Evolutionary conservation across 2,329 filamentous ascomycete species (phyloP).

Genomic region (Gaeumannomyces tritici): DNA sequence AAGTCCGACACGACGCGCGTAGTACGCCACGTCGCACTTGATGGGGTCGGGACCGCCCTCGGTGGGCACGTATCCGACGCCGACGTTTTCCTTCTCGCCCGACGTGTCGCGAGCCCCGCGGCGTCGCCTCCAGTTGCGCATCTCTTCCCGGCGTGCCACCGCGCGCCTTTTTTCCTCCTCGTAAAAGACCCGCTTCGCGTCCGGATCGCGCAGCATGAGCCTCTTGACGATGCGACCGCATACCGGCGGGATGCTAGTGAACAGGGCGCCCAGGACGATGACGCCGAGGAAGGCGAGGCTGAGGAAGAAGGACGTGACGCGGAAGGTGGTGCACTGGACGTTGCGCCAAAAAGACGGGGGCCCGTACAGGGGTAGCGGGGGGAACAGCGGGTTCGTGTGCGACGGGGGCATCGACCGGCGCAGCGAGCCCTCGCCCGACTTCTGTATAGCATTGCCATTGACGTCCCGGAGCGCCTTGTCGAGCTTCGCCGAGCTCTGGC

Average conservation of each 20-base stretch:
- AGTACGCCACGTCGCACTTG: constrained; percentile 72
- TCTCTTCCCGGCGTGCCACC: constrained; percentile 44
- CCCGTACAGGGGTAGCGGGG: constrained; percentile 73
- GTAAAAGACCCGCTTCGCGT: constrained; percentile 55
- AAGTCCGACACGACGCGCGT: constrained; percentile 77
- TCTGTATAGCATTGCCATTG: constrained; percentile 27
- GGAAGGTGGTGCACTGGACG: constrained; percentile 57
- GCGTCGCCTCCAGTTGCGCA: constrained; percentile 48
- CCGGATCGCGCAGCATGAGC: constrained; percentile 50
- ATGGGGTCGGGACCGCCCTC: constrained; percentile 76
- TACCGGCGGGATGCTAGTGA: constrained; percentile 52
- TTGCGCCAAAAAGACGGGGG: constrained; percentile 58
- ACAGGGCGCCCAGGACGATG: constrained; percentile 65
- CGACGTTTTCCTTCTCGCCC: constrained; percentile 11
- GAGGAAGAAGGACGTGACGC: constrained; percentile 60
- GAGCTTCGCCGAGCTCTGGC: not conserved
- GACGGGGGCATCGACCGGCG: constrained; percentile 48
- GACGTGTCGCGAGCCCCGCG: constrained; percentile 27
- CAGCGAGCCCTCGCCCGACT: constrained; percentile 36
- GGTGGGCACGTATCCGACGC: constrained; percentile 57
- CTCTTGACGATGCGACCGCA: constrained; percentile 38
- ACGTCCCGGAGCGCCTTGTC: constrained; percentile 11
- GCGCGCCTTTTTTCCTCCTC: constrained; percentile 59
- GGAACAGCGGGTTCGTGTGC: constrained; percentile 72
- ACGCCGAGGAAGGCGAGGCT: constrained; percentile 68